A percentile compares a stretch with the other conserved stretches of the same genome.
Conservation (phyloP, 2,329 filamentous ascomycete species). For the Penicillium frequentans region DNA sequence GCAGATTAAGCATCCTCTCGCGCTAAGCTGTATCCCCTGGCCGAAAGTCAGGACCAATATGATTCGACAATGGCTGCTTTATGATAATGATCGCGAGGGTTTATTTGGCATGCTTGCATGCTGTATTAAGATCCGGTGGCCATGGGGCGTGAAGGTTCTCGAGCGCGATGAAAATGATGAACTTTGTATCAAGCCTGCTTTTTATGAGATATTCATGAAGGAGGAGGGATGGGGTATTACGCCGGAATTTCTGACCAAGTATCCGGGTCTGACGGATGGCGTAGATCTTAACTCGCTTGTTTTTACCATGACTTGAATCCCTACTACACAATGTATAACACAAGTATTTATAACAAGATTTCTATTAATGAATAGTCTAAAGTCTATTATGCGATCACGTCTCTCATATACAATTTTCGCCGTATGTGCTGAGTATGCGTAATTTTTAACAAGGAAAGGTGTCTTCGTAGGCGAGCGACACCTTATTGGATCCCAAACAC, state of each 20-base stretch:
- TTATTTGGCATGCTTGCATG: conserved; percentile 18
- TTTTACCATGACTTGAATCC: conserved; percentile 5
- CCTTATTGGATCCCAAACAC: neutral
- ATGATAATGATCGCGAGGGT: conserved; percentile 11
- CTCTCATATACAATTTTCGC: neutral
- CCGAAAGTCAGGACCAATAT: conserved; percentile 24
- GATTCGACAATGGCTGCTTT: conserved; percentile 24
- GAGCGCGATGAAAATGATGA: conserved; percentile 22
- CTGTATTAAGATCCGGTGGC: conserved; percentile 28
- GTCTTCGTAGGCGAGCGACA: neutral
- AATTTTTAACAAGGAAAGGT: neutral
- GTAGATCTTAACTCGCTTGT: conserved; percentile 17
- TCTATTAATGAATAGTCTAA: neutral
- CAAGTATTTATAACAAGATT: neutral
- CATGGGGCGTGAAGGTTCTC: conserved; percentile 24
- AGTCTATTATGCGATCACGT: neutral
- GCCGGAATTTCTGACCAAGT: conserved; percentile 24
- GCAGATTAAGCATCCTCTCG: conserved; percentile 17
- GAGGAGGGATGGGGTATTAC: conserved; percentile 27
- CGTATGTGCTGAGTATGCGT: neutral
- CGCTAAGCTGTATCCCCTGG: conserved; percentile 24
- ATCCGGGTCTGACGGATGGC: conserved; percentile 22
- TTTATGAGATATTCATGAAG: conserved; percentile 21
- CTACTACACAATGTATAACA: neutral
- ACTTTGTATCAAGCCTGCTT: conserved; percentile 16